Evolutionary conservation across 495 filamentous ascomycete genomes (phyloP), one percentile per base, ranked within the genome.

Genomic region (Aspergillus asperescens): DNA sequence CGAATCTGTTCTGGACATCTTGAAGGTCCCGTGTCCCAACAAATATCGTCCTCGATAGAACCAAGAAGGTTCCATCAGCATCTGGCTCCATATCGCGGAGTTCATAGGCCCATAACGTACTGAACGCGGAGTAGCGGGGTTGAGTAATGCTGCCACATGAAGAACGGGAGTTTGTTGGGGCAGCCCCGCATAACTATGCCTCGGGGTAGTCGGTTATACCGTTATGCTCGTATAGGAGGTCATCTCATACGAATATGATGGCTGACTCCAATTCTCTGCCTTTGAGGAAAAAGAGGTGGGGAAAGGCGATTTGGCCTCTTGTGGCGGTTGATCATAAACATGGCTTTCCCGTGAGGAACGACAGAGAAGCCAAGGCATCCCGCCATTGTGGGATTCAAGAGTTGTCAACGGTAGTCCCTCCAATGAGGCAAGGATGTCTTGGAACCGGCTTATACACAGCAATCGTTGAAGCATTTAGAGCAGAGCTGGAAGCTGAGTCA

Each of bases 1-100:
- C 32, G 29, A n/a, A 38, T 48, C 52, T 52, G 9, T 16, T 19
- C 38, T 24, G 40, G 8, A n/a, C n/a, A n/a, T 5, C 16, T 12
- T 50, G 53, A 29, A 49, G 53, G 50, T 55, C 53, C 15, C 29
- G 25, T 50, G 20, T 55, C 53, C 46, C 53, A 55, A 50, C 45
- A 50, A 45, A 55, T 22, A 6, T 18, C 24, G 35, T 27, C 8
- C 16, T 25, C 5, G 16, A 42, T 19, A 27, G 1, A n/a, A n/a
- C n/a, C n/a, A n/a, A n/a, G n/a, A 29, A 16, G 34, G 13, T 15
- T 15, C 45, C 28, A 29, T 44, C 24, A 19, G 13, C 16, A n/a
- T 6, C 13, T n/a, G n/a, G n/a, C n/a, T n/a, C n/a, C n/a, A n/a
- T n/a, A n/a, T n/a, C n/a, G n/a, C n/a, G n/a, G n/a, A 38, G 4